Conservation (phyloP, 441 rosid genomes). For the Populus hybrid region DNA sequence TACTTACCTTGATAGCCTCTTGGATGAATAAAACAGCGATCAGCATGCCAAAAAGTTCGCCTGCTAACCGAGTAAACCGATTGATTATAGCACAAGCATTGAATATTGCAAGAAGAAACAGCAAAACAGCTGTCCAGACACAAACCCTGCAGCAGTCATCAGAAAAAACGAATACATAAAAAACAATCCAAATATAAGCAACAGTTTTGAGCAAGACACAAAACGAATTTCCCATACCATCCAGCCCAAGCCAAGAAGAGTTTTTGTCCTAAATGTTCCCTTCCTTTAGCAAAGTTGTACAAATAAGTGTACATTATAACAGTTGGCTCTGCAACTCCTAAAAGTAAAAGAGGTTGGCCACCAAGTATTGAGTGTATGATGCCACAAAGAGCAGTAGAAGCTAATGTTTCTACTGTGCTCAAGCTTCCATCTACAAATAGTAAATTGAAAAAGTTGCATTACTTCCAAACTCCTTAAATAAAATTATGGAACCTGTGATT, state of each 20-base stretch:
- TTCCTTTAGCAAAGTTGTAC: conserved; percentile 49
- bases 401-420: conserved; percentile 51
- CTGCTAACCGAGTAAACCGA: conserved; percentile 56
- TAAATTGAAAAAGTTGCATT: conserved; percentile 3
- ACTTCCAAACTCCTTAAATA: neutral
- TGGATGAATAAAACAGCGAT: conserved; percentile 55
- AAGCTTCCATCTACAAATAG: conserved; percentile 46
- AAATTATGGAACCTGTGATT: neutral
- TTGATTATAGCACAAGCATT: conserved; percentile 42
- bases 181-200: neutral
- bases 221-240: conserved; percentile 32
- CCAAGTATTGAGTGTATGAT: conserved; percentile 53
- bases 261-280: conserved; percentile 34
- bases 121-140: conserved; percentile 54
- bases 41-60: conserved; percentile 57
- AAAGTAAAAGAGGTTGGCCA: conserved; percentile 52
- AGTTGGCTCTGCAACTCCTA: conserved; percentile 66
- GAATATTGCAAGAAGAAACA: conserved; percentile 45
- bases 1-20: conserved; percentile 43
- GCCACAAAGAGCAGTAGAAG: conserved; percentile 56
- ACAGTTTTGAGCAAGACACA: neutral
- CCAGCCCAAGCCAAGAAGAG: conserved; percentile 63
- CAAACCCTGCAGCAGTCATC: conserved; percentile 42
- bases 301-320: conserved; percentile 56
- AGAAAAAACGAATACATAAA: neutral